Evolutionary conservation across 176 grass and related monocot species (phyloP).

Genomic region (Dendrocalamus sinicus): DNA sequence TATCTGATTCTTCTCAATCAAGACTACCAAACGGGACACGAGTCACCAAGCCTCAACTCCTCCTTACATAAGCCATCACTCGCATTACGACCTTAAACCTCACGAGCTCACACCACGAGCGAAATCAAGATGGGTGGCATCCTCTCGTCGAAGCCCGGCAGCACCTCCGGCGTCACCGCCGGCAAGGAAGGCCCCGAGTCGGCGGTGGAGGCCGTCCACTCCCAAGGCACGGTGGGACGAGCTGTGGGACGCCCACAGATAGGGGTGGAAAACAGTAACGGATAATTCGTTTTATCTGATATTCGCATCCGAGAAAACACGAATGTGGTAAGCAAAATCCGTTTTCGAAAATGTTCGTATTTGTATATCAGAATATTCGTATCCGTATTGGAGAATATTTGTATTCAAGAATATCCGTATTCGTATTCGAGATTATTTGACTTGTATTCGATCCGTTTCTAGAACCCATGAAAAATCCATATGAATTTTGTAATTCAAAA

Average conservation of each 20-base stretch:
- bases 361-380: too few relatives aligned
- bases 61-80: neutral
- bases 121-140: slow-evolving; percentile 50
- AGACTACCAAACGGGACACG: neutral
- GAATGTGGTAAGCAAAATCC: too few relatives aligned
- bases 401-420: too few relatives aligned
- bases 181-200: slow-evolving; percentile 43
- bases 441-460: too few relatives aligned
- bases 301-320: too few relatives aligned
- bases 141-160: slow-evolving; percentile 24
- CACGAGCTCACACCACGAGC: neutral
- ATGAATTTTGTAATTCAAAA: too few relatives aligned
- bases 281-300: too few relatives aligned
- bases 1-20: neutral
- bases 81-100: neutral
- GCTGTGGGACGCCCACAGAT: slow-evolving; percentile 48
- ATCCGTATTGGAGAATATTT: too few relatives aligned
- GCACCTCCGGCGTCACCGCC: neutral
- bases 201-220: slow-evolving; percentile 73
- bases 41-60: neutral
- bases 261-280: too few relatives aligned
- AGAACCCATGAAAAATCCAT: too few relatives aligned
- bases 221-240: slow-evolving; percentile 59
- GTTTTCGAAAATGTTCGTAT: too few relatives aligned
- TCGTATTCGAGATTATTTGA: too few relatives aligned